Evolutionary conservation across 495 filamentous ascomycete species (phyloP), one percentile per base, ranked within the genome.

Genomic region (Annulohypoxylon maeteangense): DNA sequence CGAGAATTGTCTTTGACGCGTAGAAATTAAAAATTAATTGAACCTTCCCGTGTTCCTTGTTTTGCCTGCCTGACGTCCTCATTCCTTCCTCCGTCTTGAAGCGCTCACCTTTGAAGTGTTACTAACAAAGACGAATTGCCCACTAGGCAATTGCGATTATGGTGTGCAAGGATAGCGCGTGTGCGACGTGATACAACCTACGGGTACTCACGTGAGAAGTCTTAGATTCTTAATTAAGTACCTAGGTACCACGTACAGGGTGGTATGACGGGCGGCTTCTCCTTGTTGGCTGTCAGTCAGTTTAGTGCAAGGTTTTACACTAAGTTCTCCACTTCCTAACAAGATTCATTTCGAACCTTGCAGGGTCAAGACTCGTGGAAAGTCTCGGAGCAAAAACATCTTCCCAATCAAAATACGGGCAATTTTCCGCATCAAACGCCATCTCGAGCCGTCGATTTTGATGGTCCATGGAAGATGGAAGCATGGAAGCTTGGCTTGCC

Each of bases 131-230:
- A 61, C 55, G 3, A 29, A 29, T 29, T 29, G 6, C 22, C 22
- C 45, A 61, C 34, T 32, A 54, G 50, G 29, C 18, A 54, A 34
- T 54, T 51, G 23, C 27, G 22, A 20, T 65, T 5, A 58, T 32
- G 16, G 10, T 62, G 18, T 40, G 31, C 20, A 34, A 10, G 20
- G 34, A 23, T 57, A 20, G 47, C 48, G 65, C 31, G 70, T 62
- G 65, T 69, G 65, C 25, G 27, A 73, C 70, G 70, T 62, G 70
- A 69, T 50, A 61, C 0, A 51, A 32, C 29, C 36, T 27, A 73
- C 65, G 70, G 70, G 70, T 73, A 29, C 47, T 73, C 70, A 73
- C 70, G 70, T 73, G 70, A 65, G 25, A 6, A 38, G 10, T 2
- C 16, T 7, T 25, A 20, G 10, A 36, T 34, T 18, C 8, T 32